Base-by-base conservation (phyloP, 768 basidiomycete genomes). In the Sarcomyxa edulis region DNA sequence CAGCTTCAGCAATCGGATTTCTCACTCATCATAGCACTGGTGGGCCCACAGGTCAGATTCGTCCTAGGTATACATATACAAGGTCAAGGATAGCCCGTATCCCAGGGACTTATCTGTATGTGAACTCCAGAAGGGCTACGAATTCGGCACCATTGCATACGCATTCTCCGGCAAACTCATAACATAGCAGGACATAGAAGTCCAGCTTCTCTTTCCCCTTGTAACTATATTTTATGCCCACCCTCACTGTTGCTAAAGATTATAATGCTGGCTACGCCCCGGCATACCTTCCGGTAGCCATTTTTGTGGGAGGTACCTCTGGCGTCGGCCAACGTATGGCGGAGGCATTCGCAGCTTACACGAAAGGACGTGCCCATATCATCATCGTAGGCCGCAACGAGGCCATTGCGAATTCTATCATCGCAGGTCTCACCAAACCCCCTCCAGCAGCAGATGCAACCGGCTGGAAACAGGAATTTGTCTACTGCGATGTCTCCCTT, bases 331-430 rank as follows among this genome's bases (percentile, higher is more conserved):
- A 68, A 35, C 65, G 63, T 5, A 68, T 71, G 50, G 72, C 71
- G 0, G 55, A 65, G 32, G 57, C 62, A 5, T 68, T 76, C 35
- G 73, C 69, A 5, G 52, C 57, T 7, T 55, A 68, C 47, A 68
- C 71, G 0, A 64, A 72, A 18, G 74, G 76, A 10, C 67, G 69
- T 38, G 65, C 67, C 19, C 64, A 71, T 44, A 74, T 80, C 51
- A 52, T 78, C 46, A 60, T 79, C 47, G 61, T 73, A 21, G 77
- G 75, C 1, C 64, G 74, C 9, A 76, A 76, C 55, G 60, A 62
- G 30, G 53, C 44, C 12, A 69, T 75, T 5, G 76, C 72, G 2
- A 63, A 74, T 22, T 37, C 50, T 14, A 66, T 74, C 45, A 58
- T 80, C 39, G 60, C 66, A 1, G 50, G 49, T 2, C 49, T 76